A percentile compares a stretch with the other conserved stretches of the same genome.
These are phyloP conservation scores for Willaertia magna DNA, from an alignment of 208 protist genomes.

Conservation along the genomic window DNA sequence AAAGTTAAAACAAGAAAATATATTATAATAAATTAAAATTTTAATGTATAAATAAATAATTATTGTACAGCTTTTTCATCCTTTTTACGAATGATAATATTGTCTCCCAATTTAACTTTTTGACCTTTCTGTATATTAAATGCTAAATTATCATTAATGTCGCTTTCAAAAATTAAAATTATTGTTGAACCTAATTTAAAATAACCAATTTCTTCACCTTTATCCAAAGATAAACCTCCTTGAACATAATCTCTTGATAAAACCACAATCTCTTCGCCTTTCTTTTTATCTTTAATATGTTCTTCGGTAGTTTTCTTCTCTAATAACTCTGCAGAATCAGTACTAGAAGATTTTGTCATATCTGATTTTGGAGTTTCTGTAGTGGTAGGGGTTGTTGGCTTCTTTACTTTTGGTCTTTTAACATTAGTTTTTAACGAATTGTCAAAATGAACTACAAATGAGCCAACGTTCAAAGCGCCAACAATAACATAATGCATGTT, in stretches of 20 bases:
- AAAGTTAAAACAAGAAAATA: too few species aligned
- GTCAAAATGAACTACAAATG: constrained; percentile 41
- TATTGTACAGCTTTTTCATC: too few species aligned
- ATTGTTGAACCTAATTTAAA: constrained; percentile 54
- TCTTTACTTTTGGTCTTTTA: constrained; percentile 9
- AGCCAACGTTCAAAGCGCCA: constrained; percentile 46
- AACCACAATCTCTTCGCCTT: neutral
- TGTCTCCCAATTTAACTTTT: neutral
- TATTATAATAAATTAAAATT: too few species aligned
- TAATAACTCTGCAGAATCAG: neutral
- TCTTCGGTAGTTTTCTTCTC: neutral
- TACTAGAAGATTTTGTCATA: neutral
- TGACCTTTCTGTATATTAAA: neutral
- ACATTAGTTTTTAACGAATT: neutral
- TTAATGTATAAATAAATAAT: too few species aligned
- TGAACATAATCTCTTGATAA: neutral
- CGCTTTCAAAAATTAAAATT: constrained; percentile 45
- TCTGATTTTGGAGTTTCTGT: neutral
- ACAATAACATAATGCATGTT: constrained; percentile 23
- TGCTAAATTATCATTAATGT: neutral
- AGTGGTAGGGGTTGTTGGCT: too few species aligned
- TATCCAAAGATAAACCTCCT: neutral
- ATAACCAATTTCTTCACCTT: constrained; percentile 38
- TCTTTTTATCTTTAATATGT: neutral
- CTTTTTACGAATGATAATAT: too few species aligned